A percentile compares a stretch with the other conserved stretches of the same genome.
These are phyloP conservation scores for Colletotrichum limetticola DNA, from an alignment of 2,329 filamentous ascomycete species.

Conservation along the genomic window DNA sequence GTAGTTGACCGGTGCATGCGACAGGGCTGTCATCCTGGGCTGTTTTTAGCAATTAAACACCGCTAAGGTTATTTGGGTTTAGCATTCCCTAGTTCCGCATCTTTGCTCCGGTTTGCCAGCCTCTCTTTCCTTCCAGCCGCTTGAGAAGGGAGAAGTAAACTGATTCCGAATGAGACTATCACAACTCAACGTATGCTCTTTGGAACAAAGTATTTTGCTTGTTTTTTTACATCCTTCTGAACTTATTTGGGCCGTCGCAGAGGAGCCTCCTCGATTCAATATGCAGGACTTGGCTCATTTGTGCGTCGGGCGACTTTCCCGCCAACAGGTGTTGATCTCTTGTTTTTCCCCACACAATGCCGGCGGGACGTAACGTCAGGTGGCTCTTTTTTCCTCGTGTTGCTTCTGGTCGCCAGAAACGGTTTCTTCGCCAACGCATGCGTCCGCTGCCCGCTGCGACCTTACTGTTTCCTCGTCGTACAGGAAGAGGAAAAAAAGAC, in stretches of 20 bases:
- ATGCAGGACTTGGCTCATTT: not conserved
- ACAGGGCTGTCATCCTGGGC: slow-evolving; percentile 10
- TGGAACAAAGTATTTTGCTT: not conserved
- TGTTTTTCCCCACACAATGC: not conserved
- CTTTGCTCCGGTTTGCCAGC: slow-evolving; percentile 16
- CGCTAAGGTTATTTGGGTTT: slow-evolving; percentile 2
- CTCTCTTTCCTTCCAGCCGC: slow-evolving; percentile 7
- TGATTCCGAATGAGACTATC: not conserved
- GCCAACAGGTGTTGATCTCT: not conserved
- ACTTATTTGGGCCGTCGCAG: not conserved
- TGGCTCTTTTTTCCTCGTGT: slow-evolving; percentile 21
- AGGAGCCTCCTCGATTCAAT: not conserved
- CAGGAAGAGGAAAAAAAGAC: not conserved
- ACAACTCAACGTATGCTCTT: not conserved
- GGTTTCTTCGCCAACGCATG: slow-evolving; percentile 27
- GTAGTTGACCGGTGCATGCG: not conserved
- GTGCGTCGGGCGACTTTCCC: not conserved
- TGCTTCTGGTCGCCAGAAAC: not conserved
- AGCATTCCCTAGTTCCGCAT: not conserved
- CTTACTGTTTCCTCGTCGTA: not conserved
- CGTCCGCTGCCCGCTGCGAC: not conserved
- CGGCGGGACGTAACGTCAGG: slow-evolving; percentile 18
- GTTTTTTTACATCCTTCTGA: not conserved
- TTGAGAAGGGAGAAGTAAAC: not conserved
- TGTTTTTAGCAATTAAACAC: slow-evolving; percentile 26